These are phyloP conservation scores for Abortiporus biennis DNA, from an alignment of 1,284 basidiomycete genomes.

Conservation along the genomic window DNA sequence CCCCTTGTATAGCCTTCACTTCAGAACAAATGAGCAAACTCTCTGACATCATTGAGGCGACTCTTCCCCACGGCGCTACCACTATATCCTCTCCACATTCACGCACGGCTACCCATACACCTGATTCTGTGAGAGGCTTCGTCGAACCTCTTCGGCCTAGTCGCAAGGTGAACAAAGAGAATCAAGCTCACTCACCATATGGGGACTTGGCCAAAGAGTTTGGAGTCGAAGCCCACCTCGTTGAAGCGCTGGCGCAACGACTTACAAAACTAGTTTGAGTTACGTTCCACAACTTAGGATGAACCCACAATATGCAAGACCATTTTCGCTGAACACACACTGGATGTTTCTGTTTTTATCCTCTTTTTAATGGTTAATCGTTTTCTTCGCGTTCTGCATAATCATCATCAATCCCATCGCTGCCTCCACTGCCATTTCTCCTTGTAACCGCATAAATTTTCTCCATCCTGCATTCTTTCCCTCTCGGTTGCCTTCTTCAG, in stretches of 20 bases:
- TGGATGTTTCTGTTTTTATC: too few relatives aligned
- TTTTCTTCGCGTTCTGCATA: too few relatives aligned
- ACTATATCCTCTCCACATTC: conserved; percentile 21
- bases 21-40: conserved; percentile 45
- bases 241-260: conserved; percentile 62
- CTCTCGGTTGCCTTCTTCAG: too few relatives aligned
- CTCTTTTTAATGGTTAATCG: too few relatives aligned
- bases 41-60: conserved; percentile 27
- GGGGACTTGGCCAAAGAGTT: conserved; percentile 64
- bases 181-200: conserved; percentile 19
- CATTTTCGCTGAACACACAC: too few relatives aligned
- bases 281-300: too few relatives aligned
- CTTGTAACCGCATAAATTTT: too few relatives aligned
- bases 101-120: conserved; percentile 12
- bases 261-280: conserved; percentile 31
- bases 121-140: conserved; percentile 3
- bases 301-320: too few relatives aligned
- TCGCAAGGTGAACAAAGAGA: conserved; percentile 1
- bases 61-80: conserved; percentile 22
- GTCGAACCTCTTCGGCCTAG: conserved; percentile 10
- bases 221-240: conserved; percentile 59
- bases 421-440: too few relatives aligned
- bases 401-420: too few relatives aligned
- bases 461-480: too few relatives aligned
- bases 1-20: conserved; percentile 50